Percentiles rank a stretch among this genome's conserved stretches.
phyloP scores from a whole-genome alignment of 331 rosid genomes.

The Phaseolus coccineus region DNA sequence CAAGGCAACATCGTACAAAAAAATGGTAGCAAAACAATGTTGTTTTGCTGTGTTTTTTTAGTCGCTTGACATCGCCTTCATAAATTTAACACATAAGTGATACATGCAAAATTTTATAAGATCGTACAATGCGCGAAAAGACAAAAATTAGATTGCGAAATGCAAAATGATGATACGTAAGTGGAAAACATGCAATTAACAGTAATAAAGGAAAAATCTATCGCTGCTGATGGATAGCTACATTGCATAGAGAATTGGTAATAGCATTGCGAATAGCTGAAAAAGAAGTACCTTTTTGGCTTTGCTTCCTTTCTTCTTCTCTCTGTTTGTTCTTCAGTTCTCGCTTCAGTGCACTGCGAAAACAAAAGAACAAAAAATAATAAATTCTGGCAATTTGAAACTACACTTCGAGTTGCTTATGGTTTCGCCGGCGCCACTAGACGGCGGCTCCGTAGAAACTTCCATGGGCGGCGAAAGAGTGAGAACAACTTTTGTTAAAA shows the following conservation, averaged over 20 bases:
- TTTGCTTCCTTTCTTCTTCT: constrained; percentile 81
- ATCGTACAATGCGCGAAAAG: too few relatives aligned
- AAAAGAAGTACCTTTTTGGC: constrained; percentile 54
- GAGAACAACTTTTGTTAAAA: neutral
- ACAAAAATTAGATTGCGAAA: too few relatives aligned
- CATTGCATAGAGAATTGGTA: too few relatives aligned
- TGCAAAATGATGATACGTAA: too few relatives aligned
- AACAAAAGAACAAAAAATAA: neutral
- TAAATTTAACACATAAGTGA: too few relatives aligned
- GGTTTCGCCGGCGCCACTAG: constrained; percentile 34
- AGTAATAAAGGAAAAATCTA: neutral
- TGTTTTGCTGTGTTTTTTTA: too few relatives aligned
- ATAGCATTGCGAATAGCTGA: neutral
- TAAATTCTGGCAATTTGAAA: neutral
- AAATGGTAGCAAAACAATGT: too few relatives aligned
- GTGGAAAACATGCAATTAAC: too few relatives aligned
- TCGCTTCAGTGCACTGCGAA: constrained; percentile 76
- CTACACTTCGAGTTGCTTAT: constrained; percentile 39
- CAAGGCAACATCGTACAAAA: too few relatives aligned
- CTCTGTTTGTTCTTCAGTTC: constrained; percentile 76
- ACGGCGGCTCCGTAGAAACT: constrained; percentile 32
- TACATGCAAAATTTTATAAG: too few relatives aligned
- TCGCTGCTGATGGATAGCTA: neutral
- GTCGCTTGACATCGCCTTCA: too few relatives aligned
- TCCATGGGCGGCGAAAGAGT: constrained; percentile 35